Conservation (phyloP, 2,329 filamentous ascomycete species). For the Botrytis porri region DNA sequence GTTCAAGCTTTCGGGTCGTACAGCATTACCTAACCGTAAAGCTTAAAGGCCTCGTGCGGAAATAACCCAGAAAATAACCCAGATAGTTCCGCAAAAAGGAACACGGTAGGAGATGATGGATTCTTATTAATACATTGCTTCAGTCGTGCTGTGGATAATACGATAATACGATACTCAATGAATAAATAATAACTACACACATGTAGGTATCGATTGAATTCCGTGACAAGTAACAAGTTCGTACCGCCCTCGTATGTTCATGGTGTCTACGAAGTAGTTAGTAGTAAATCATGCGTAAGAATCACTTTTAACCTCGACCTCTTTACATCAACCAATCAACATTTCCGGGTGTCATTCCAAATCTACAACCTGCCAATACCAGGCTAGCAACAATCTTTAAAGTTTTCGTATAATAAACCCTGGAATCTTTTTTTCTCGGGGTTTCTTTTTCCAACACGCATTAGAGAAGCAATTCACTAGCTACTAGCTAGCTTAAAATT, state of each 20-base stretch:
- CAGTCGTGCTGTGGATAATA: too few species aligned
- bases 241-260: neutral
- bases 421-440: neutral
- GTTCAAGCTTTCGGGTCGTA: neutral
- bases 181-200: too few species aligned
- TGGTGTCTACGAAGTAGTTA: too few species aligned
- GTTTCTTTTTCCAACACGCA: neutral
- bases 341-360: neutral
- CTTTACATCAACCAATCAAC: constrained; percentile 5
- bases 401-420: neutral
- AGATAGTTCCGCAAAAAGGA: neutral
- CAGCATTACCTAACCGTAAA: neutral
- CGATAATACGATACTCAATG: too few species aligned
- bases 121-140: neutral
- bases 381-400: neutral
- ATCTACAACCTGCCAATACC: neutral
- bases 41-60: neutral
- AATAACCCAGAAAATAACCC: neutral
- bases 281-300: neutral
- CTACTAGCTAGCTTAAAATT: neutral
- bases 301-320: neutral
- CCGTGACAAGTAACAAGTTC: neutral
- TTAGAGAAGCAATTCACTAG: neutral
- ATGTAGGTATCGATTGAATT: neutral
- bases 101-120: neutral